A percentile compares a stretch with the other conserved stretches of the same genome.
Evolutionary conservation across 208 protist genomes (phyloP).

Genomic region (Leptomonas seymouri): DNA sequence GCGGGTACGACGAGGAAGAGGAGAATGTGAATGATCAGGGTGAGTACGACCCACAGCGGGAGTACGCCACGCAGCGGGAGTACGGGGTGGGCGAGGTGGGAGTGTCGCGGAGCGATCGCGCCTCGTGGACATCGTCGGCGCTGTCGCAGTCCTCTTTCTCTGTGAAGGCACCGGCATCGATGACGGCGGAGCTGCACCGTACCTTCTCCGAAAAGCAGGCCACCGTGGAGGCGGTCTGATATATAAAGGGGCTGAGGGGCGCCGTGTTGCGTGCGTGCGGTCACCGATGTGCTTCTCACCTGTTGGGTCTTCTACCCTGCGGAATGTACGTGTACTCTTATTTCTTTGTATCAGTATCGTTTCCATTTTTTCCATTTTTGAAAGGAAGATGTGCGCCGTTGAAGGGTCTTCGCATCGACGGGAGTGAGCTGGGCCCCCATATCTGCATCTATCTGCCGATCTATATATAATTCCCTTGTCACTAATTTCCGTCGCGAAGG

Average conservation of each 20-base stretch:
- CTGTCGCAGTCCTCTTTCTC: constrained; percentile 19
- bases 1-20: not conserved
- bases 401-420: too few species aligned
- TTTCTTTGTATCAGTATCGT: not conserved
- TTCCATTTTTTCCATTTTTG: constrained; percentile 7
- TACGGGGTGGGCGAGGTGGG: constrained; percentile 7
- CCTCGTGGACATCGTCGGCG: constrained; percentile 23
- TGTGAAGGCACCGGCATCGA: not conserved
- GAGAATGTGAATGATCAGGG: constrained; percentile 15
- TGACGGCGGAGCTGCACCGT: not conserved
- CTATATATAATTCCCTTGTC: too few species aligned
- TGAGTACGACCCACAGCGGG: constrained; percentile 27
- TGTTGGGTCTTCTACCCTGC: not conserved
- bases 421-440: too few species aligned
- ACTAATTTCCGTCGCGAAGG: too few species aligned
- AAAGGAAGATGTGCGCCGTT: too few species aligned
- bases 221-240: constrained; percentile 17
- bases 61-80: constrained; percentile 14
- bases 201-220: constrained; percentile 6
- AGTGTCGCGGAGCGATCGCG: constrained; percentile 7
- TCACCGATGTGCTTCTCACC: not conserved
- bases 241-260: not conserved
- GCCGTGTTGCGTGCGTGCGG: not conserved
- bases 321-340: not conserved
- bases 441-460: too few species aligned